Conservation (phyloP, 352 stramenopile genomes). For the Globisporangium megalacanthum region DNA sequence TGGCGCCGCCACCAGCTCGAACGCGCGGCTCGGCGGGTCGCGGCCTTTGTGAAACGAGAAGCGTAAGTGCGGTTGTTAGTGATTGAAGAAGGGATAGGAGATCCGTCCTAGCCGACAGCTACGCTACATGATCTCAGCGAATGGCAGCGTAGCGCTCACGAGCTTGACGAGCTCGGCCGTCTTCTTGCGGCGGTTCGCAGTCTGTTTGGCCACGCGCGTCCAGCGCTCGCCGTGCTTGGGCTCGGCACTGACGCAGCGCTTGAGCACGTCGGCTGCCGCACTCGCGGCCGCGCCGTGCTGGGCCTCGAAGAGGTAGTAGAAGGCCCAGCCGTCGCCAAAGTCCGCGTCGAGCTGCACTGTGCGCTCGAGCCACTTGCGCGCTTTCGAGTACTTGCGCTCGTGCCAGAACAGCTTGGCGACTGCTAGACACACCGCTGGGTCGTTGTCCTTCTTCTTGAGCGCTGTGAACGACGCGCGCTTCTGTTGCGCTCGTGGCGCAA, state of each 20-base stretch:
- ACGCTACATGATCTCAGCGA: constrained; percentile 41
- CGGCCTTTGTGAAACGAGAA: constrained; percentile 59
- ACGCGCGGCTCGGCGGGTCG: constrained; percentile 40
- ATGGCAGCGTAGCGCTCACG: constrained; percentile 71
- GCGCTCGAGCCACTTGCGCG: constrained; percentile 97
- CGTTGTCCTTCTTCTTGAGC: constrained; percentile 97
- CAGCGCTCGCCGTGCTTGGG: constrained; percentile 95
- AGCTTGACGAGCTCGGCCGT: constrained; percentile 64
- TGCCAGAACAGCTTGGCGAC: constrained; percentile 97
- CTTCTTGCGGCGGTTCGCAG: constrained; percentile 84
- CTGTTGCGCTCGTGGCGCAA: constrained; percentile 91
- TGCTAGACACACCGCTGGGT: constrained; percentile 94
- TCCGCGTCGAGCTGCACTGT: constrained; percentile 94
- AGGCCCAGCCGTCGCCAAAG: constrained; percentile 96
- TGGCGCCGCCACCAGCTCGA: constrained; percentile 55
- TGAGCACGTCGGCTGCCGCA: constrained; percentile 81
- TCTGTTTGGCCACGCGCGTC: constrained; percentile 92
- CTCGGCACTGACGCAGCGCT: constrained; percentile 88
- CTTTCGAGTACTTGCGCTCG: constrained; percentile 94
- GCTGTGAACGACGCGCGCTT: constrained; percentile 95
- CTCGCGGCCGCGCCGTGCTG: constrained; percentile 75
- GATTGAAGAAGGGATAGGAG: background rate
- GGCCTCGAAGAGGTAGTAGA: constrained; percentile 97
- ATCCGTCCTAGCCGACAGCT: background rate
- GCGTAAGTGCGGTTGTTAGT: constrained; percentile 15